Evolutionary conservation across 371 early-diverging fungal genomes (phyloP).

Genomic region (Haplosporangium sp.): DNA sequence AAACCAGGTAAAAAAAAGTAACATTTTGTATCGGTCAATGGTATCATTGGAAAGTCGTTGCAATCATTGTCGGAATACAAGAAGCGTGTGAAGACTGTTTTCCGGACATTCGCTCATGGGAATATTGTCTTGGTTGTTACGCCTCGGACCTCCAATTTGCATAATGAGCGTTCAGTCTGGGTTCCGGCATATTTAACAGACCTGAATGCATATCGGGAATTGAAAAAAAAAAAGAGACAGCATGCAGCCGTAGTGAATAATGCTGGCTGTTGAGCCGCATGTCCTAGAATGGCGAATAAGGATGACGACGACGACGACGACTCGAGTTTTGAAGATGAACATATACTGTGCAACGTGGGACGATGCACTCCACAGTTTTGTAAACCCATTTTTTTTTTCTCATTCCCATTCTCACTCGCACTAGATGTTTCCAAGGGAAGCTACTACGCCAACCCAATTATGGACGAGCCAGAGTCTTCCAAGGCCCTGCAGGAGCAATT

Average conservation of each 20-base stretch:
- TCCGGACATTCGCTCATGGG: background rate
- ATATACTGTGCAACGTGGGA: conserved; percentile 14
- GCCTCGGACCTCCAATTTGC: background rate
- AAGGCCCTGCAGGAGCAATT: conserved; percentile 35
- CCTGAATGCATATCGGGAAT: background rate
- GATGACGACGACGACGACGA: background rate
- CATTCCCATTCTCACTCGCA: background rate
- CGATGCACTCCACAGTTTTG: conserved; percentile 30
- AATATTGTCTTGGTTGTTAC: background rate
- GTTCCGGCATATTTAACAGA: background rate
- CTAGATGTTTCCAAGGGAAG: conserved; percentile 59
- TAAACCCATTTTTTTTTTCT: conserved; percentile 35
- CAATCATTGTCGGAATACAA: too few relatives aligned
- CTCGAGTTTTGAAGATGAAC: background rate
- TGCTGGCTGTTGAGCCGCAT: background rate
- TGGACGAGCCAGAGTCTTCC: conserved; percentile 56
- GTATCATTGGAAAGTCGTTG: too few relatives aligned
- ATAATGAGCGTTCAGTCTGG: background rate
- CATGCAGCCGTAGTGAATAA: background rate
- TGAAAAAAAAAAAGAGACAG: background rate
- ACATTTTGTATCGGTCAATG: background rate
- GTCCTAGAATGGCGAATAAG: background rate
- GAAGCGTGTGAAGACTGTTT: too few relatives aligned
- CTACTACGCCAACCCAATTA: conserved; percentile 63
- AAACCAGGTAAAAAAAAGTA: conserved; percentile 41